phyloP scores from a whole-genome alignment of 805 yeast species.

The Gaillardinia entomophila region DNA sequence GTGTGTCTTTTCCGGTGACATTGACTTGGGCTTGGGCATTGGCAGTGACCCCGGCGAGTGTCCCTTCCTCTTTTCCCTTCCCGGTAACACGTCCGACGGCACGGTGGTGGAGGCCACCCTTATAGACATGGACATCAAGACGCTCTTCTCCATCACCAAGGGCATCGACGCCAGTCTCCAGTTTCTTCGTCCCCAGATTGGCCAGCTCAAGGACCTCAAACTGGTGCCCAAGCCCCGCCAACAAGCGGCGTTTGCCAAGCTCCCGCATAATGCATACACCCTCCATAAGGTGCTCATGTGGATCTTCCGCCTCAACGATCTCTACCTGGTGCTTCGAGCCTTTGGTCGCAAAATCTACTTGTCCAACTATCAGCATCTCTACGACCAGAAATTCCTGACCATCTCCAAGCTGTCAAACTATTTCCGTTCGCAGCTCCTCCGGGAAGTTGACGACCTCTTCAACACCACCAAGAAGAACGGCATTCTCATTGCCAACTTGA shows the following conservation, averaged over 20 bases:
- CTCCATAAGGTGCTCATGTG: slow-evolving; percentile 44
- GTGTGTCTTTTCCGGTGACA: not conserved
- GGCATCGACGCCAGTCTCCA: not conserved
- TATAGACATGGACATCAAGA: slow-evolving; percentile 35
- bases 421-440: slow-evolving; percentile 15
- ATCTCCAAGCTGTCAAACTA: slow-evolving; percentile 21
- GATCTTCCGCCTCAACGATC: slow-evolving; percentile 43
- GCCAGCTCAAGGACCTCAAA: slow-evolving; percentile 5
- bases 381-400: slow-evolving; percentile 34
- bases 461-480: slow-evolving; percentile 45
- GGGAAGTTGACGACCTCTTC: slow-evolving; percentile 31
- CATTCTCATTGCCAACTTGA: slow-evolving; percentile 41
- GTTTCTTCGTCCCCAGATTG: not conserved
- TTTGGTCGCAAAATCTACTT: slow-evolving; percentile 43
- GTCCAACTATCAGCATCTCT: slow-evolving; percentile 38
- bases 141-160: slow-evolving; percentile 2
- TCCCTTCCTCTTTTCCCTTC: not conserved
- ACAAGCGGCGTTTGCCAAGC: slow-evolving; percentile 3
- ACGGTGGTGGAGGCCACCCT: slow-evolving; percentile 14
- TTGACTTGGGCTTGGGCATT: not conserved
- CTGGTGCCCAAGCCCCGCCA: slow-evolving; percentile 6
- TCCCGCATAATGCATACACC: slow-evolving; percentile 33
- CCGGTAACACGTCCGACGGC: not conserved
- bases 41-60: not conserved
- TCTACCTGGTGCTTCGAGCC: slow-evolving; percentile 41